phyloP scores from a whole-genome alignment of 2,329 filamentous ascomycete species.

The Sordariomycetes sp. region DNA sequence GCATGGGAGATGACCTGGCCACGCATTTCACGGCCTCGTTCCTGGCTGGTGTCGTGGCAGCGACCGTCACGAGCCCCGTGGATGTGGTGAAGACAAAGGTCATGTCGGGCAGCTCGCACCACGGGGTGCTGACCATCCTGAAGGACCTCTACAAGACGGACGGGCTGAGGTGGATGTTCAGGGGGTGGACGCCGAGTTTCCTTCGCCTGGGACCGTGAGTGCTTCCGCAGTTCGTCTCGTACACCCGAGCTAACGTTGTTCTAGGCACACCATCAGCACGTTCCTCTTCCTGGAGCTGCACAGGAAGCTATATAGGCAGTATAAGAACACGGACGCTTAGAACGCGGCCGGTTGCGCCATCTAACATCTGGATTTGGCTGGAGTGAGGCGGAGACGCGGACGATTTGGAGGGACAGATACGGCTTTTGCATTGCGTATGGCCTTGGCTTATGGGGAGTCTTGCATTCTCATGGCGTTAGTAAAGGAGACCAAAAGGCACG shows the following conservation, averaged over 20 bases:
- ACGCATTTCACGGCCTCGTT: constrained; percentile 74
- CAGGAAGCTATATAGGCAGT: constrained; percentile 60
- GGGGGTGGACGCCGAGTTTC: constrained; percentile 77
- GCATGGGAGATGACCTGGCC: constrained; percentile 57
- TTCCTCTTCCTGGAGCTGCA: constrained; percentile 83
- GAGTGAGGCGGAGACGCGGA: background rate
- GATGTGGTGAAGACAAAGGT: constrained; percentile 85
- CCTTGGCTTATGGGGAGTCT: background rate
- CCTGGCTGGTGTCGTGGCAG: constrained; percentile 71
- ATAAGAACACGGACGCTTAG: constrained; percentile 15
- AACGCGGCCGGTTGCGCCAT: background rate
- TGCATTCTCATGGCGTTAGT: background rate
- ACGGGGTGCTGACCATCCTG: constrained; percentile 49
- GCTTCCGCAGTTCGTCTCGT: background rate
- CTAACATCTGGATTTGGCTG: background rate
- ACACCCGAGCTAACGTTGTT: background rate
- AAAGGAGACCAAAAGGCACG: background rate
- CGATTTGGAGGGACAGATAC: background rate
- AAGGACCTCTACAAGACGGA: constrained; percentile 58
- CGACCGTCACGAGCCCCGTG: constrained; percentile 74
- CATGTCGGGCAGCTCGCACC: constrained; percentile 54
- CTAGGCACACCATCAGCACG: constrained; percentile 71
- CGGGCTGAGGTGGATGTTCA: constrained; percentile 75
- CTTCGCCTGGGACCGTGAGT: constrained; percentile 53
- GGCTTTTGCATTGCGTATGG: background rate